phyloP scores from a whole-genome alignment of 768 basidiomycete genomes.

The Botryobasidium botryosum region DNA sequence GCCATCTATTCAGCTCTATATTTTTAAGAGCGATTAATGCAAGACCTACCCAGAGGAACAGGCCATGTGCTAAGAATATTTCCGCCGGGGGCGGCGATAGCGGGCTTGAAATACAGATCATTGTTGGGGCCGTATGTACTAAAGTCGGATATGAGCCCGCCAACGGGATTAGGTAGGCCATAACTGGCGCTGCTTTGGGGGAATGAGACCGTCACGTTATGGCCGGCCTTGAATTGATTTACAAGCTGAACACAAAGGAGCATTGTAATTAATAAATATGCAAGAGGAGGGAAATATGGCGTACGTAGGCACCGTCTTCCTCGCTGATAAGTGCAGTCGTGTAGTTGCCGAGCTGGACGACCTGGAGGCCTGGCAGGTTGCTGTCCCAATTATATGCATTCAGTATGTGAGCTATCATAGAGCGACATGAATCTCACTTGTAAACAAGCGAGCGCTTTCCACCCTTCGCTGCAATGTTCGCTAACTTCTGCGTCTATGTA shows the following conservation, averaged over 20 bases:
- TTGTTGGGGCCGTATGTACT: conserved; percentile 22
- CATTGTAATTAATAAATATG: no score
- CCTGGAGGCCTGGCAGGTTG: no score
- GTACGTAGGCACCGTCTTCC: no score
- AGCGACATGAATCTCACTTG: no score
- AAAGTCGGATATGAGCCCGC: conserved; percentile 17
- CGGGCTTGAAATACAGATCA: conserved; percentile 18
- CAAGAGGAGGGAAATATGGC: no score
- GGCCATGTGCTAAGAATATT: neutral
- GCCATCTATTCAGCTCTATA: neutral
- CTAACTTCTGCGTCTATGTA: conserved; percentile 18
- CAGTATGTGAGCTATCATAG: no score
- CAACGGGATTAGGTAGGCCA: conserved; percentile 6
- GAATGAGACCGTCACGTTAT: conserved; percentile 2
- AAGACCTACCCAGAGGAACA: no score
- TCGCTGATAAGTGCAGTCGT: no score
- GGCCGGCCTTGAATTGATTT: conserved; percentile 3
- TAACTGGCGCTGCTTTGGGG: conserved; percentile 4
- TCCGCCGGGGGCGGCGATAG: conserved; percentile 18
- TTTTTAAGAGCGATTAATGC: neutral
- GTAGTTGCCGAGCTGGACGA: no score
- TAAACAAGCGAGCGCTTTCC: conserved; percentile 11
- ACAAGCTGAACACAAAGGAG: conserved; percentile 1
- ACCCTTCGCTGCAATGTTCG: conserved; percentile 14
- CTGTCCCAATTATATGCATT: no score